Percentiles rank a stretch among this genome's conserved stretches.
phyloP scores from a whole-genome alignment of 305 asterid genomes.

The Andrographis paniculata region DNA sequence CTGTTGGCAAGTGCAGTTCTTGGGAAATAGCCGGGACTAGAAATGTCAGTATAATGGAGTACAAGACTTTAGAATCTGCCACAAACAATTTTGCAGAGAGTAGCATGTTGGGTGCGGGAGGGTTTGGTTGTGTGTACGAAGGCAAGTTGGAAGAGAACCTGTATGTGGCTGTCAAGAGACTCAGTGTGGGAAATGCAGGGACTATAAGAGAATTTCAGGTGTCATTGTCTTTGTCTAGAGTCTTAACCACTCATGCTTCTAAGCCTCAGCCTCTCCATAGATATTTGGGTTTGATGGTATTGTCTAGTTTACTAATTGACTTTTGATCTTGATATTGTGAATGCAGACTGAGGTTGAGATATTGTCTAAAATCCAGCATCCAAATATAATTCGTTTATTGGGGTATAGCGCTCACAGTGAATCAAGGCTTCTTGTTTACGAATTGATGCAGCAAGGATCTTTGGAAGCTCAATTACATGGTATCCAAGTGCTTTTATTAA shows the following conservation, averaged over 20 bases:
- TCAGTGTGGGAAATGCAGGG: constrained; percentile 32
- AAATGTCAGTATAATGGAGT: constrained; percentile 38
- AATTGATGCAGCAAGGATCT: constrained; percentile 64
- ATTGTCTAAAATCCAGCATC: constrained; percentile 61
- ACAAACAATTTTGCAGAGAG: constrained; percentile 42
- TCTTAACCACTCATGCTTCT: background rate
- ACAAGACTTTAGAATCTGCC: constrained; percentile 44
- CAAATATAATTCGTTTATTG: constrained; percentile 49
- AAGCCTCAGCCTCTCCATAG: background rate
- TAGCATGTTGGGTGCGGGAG: constrained; percentile 60
- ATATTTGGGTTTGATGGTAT: background rate
- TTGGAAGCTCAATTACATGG: constrained; percentile 71
- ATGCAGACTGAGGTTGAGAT: constrained; percentile 67
- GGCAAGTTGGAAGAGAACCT: constrained; percentile 39
- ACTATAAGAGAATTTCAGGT: constrained; percentile 60
- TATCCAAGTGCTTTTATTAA: constrained; percentile 14
- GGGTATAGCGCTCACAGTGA: constrained; percentile 55
- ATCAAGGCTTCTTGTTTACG: constrained; percentile 58
- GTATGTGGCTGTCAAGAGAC: constrained; percentile 63
- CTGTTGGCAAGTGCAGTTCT: constrained; percentile 22
- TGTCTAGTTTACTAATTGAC: background rate
- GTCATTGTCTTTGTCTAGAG: constrained; percentile 7
- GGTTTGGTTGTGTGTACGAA: constrained; percentile 66
- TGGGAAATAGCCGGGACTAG: constrained; percentile 17
- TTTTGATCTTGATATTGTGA: constrained; percentile 9